Percentiles rank a stretch among this genome's conserved stretches.
Conservation (phyloP, 1,284 basidiomycete genomes). For the Boletus subluridellus region DNA sequence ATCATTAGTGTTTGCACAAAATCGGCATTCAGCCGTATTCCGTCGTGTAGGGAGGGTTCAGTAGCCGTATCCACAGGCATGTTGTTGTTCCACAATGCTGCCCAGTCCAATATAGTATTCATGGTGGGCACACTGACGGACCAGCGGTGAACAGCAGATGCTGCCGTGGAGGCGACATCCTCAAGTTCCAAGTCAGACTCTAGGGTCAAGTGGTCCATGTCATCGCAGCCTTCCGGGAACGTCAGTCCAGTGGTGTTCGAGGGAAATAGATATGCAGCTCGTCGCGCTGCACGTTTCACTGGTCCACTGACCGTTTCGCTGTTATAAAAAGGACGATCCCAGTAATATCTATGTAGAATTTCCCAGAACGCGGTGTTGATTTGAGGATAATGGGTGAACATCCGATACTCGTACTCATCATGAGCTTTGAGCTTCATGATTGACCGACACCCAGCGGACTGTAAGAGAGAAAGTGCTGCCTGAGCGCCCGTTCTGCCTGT, state of each 20-base stretch:
- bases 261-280: slow-evolving; percentile 1
- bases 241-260: background rate
- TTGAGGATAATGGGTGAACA: background rate
- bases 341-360: background rate
- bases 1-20: no score
- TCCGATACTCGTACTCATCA: background rate
- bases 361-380: background rate
- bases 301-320: no score
- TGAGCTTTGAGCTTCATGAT: slow-evolving; percentile 32
- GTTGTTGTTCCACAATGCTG: background rate
- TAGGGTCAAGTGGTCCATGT: no score
- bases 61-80: background rate
- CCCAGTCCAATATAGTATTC: background rate
- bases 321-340: background rate
- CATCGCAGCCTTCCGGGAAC: no score
- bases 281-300: background rate
- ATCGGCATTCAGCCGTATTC: no score
- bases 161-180: background rate
- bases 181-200: background rate
- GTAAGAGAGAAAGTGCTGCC: no score
- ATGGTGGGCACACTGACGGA: no score
- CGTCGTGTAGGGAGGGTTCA: no score
- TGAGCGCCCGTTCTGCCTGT: no score
- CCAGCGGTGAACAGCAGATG: background rate
- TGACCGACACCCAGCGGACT: slow-evolving; percentile 36